Conservation (phyloP, 2,329 filamentous ascomycete species). For the Nigrospora oryzae region DNA sequence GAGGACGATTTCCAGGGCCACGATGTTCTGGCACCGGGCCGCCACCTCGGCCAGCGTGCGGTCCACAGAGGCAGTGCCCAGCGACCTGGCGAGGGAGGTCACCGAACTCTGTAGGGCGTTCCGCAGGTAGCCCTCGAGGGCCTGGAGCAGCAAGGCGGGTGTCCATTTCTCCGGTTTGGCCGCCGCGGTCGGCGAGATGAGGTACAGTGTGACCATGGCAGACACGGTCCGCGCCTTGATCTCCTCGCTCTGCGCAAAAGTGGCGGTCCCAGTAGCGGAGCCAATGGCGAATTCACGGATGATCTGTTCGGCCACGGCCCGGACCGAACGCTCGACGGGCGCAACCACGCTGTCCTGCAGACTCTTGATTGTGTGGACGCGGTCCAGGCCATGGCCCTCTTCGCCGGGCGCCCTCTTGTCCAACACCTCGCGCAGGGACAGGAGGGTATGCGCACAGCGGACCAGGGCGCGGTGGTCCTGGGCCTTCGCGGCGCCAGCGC, state of each 20-base stretch:
- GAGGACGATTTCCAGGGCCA: constrained; percentile 77
- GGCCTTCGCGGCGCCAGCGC: constrained; percentile 32
- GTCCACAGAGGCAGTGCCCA: constrained; percentile 75
- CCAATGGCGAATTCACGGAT: constrained; percentile 78
- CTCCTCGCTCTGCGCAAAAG: constrained; percentile 62
- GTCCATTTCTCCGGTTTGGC: constrained; percentile 46
- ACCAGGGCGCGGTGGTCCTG: constrained; percentile 74
- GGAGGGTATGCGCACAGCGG: constrained; percentile 70
- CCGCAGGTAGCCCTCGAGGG: constrained; percentile 75
- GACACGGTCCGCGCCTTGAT: constrained; percentile 65
- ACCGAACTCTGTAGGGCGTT: constrained; percentile 73
- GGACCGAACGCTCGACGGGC: constrained; percentile 67
- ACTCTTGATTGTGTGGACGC: constrained; percentile 62
- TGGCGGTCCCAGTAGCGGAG: constrained; percentile 36
- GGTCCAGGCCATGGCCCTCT: constrained; percentile 69
- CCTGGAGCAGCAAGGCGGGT: constrained; percentile 65
- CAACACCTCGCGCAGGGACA: constrained; percentile 68
- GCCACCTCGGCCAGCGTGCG: constrained; percentile 75
- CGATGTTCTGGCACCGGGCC: constrained; percentile 78
- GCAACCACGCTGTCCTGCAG: constrained; percentile 61
- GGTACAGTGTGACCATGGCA: constrained; percentile 68
- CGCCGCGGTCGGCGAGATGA: constrained; percentile 62
- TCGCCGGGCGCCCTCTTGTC: constrained; percentile 58
- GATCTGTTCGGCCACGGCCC: constrained; percentile 66
- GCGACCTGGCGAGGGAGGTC: constrained; percentile 62